Conservation (phyloP, 768 basidiomycete genomes). For the Mycena rebaudengoi region DNA sequence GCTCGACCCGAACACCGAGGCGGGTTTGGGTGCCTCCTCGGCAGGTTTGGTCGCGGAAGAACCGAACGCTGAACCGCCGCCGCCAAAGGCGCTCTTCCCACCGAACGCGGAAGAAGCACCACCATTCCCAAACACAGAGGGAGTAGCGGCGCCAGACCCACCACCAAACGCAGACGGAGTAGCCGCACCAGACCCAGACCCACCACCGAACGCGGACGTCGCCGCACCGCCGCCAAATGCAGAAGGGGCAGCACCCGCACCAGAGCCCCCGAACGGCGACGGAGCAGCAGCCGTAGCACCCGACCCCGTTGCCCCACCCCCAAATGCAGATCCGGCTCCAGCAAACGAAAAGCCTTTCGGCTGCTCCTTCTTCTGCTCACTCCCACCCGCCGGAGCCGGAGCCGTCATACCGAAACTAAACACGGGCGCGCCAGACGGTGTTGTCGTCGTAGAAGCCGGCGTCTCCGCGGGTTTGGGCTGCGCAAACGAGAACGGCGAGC, state of each 20-base stretch:
- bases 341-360: not conserved
- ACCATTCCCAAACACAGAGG: slow-evolving; percentile 1
- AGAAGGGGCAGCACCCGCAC: not conserved
- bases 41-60: slow-evolving; percentile 10
- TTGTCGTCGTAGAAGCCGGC: not conserved
- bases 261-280: not conserved
- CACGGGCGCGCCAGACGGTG: not conserved
- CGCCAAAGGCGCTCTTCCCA: slow-evolving; percentile 9
- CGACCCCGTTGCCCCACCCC: not conserved
- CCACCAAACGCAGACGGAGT: slow-evolving; percentile 2
- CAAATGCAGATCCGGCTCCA: not conserved
- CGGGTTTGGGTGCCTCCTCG: slow-evolving; percentile 12
- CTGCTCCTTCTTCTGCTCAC: slow-evolving; percentile 14
- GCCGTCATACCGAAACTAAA: slow-evolving; percentile 7
- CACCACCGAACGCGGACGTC: not conserved
- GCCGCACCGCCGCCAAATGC: not conserved
- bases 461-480: slow-evolving; percentile 26
- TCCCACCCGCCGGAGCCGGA: not conserved
- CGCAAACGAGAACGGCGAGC: slow-evolving; percentile 32
- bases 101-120: too few species aligned
- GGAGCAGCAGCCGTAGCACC: not conserved
- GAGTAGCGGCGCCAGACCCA: not conserved
- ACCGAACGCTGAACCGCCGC: not conserved
- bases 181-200: not conserved
- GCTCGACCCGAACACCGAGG: not conserved